These are phyloP conservation scores for Saccharomyces hybrid DNA, from an alignment of 1,139 yeast species.

Conservation along the genomic window DNA sequence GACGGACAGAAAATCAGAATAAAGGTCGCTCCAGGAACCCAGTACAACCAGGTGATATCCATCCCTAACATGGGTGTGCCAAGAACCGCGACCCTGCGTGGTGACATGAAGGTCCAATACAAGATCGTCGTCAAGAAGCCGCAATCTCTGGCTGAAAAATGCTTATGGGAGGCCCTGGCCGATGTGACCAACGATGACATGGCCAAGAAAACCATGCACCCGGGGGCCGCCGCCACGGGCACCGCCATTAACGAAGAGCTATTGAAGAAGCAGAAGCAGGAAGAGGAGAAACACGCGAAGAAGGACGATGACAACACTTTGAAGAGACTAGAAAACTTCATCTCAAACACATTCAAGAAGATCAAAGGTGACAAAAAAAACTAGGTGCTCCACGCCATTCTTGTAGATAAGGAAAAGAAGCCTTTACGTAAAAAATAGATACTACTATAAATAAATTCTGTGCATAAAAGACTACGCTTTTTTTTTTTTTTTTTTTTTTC, in stretches of 20 bases:
- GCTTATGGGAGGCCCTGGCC: conserved; percentile 90
- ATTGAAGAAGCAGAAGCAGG: conserved; percentile 9
- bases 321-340: conserved; percentile 53
- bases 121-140: conserved; percentile 69
- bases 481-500: not conserved
- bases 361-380: conserved; percentile 32
- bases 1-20: conserved; percentile 68
- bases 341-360: conserved; percentile 55
- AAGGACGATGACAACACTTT: conserved; percentile 48
- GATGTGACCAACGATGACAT: conserved; percentile 74
- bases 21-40: conserved; percentile 82
- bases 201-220: conserved; percentile 51
- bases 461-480: not conserved
- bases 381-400: not conserved
- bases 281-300: conserved; percentile 8
- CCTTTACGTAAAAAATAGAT: not conserved
- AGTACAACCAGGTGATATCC: conserved; percentile 62
- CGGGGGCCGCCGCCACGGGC: conserved; percentile 1
- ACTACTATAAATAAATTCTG: not conserved
- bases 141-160: conserved; percentile 77
- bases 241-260: conserved; percentile 11
- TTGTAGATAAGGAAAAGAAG: not conserved
- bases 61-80: conserved; percentile 91
- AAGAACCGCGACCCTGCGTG: conserved; percentile 37
- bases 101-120: conserved; percentile 71